Evolutionary conservation across 768 basidiomycete species (phyloP).

Genomic region (Fibroporia radiculosa): DNA sequence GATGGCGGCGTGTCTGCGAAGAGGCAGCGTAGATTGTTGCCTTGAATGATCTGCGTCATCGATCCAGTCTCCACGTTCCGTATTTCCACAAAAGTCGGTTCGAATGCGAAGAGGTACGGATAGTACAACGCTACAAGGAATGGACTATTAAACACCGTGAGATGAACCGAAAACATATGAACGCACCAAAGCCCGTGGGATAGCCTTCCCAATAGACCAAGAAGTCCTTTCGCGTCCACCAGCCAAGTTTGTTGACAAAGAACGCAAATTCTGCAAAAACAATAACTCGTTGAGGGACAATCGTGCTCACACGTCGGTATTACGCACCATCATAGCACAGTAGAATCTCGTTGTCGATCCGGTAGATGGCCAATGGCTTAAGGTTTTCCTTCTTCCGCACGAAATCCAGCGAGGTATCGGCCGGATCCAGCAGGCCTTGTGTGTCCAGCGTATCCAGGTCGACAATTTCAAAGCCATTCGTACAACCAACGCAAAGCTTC

Average conservation of each 20-base stretch:
- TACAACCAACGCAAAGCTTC: constrained; percentile 93
- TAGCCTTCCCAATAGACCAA: constrained; percentile 96
- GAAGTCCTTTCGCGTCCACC: constrained; percentile 84
- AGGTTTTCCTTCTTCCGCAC: constrained; percentile 78
- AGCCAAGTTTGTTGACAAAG: constrained; percentile 95
- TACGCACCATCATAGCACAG: constrained; percentile 98
- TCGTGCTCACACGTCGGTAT: too few relatives aligned
- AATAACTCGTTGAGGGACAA: background rate
- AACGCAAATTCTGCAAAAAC: constrained; percentile 85
- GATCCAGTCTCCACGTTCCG: constrained; percentile 90
- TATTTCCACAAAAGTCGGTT: constrained; percentile 94
- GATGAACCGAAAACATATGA: background rate
- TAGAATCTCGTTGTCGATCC: constrained; percentile 93
- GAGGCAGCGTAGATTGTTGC: constrained; percentile 80
- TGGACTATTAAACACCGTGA: background rate
- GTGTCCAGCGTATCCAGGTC: constrained; percentile 96
- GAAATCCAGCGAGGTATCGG: constrained; percentile 87
- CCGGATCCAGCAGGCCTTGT: constrained; percentile 90
- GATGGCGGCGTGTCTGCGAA: constrained; percentile 94
- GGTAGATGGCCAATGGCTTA: constrained; percentile 92
- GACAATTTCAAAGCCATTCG: constrained; percentile 97
- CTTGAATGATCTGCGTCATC: constrained; percentile 92
- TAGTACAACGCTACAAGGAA: constrained; percentile 75
- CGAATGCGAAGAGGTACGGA: constrained; percentile 95
- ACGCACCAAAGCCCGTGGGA: constrained; percentile 90